phyloP scores from a whole-genome alignment of 768 basidiomycete genomes.

The Mycena haematopus region DNA sequence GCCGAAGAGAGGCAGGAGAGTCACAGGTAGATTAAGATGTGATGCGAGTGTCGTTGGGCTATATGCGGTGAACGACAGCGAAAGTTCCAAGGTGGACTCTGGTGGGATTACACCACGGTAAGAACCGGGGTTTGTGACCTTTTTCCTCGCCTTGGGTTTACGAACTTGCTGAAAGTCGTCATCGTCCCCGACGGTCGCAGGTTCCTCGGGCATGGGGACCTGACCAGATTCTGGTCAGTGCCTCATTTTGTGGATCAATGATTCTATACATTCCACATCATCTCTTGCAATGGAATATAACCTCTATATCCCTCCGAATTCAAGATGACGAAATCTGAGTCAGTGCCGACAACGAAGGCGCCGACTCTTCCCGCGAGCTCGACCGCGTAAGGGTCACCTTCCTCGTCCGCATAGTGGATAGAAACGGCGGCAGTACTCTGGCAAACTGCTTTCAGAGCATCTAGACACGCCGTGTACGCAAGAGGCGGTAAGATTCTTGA shows the following conservation, averaged over 20 bases:
- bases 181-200: constrained; percentile 31
- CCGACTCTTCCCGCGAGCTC: constrained; percentile 77
- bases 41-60: constrained; percentile 65
- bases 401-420: constrained; percentile 79
- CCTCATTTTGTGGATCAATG: no score
- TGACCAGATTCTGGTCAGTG: no score
- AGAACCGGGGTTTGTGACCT: constrained; percentile 34
- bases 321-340: constrained; percentile 84
- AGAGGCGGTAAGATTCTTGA: constrained; percentile 80
- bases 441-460: constrained; percentile 53
- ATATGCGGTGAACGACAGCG: constrained; percentile 64
- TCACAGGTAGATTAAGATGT: constrained; percentile 69
- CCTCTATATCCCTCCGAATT: constrained; percentile 80
- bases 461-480: constrained; percentile 60
- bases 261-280: constrained; percentile 78
- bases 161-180: constrained; percentile 64
- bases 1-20: constrained; percentile 78
- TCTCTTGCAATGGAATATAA: constrained; percentile 77
- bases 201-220: constrained; percentile 35
- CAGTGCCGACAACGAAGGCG: constrained; percentile 78
- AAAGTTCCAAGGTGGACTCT: constrained; percentile 46
- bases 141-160: constrained; percentile 59
- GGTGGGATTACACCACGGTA: constrained; percentile 63
- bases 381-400: constrained; percentile 85
- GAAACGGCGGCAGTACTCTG: constrained; percentile 47